These are phyloP conservation scores for Citrullus colocynthis DNA, from an alignment of 306 rosid genomes.

Conservation along the genomic window DNA sequence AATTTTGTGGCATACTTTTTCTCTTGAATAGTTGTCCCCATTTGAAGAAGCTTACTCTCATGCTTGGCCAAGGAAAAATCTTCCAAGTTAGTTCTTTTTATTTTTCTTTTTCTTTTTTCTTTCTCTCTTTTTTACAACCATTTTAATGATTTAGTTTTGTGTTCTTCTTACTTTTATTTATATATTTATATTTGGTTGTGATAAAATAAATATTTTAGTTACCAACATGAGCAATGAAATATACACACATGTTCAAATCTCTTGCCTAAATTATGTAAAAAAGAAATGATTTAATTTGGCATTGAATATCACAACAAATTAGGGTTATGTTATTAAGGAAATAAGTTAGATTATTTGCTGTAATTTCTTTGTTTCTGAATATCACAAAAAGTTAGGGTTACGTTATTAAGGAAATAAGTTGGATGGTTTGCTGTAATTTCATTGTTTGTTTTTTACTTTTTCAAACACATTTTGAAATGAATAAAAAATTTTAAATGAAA, in stretches of 20 bases:
- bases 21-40: slow-evolving; percentile 26
- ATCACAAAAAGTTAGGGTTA: not conserved
- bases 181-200: too few relatives aligned
- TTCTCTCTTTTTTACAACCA: too few relatives aligned
- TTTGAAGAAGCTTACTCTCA: slow-evolving; percentile 27
- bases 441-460: not conserved
- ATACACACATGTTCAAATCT: too few relatives aligned
- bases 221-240: too few relatives aligned
- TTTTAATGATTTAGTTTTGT: not conserved
- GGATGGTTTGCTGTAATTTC: not conserved
- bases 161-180: too few relatives aligned
- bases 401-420: not conserved
- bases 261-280: too few relatives aligned
- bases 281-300: too few relatives aligned
- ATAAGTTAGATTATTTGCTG: not conserved
- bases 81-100: slow-evolving; percentile 11
- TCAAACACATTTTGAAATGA: not conserved
- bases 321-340: not conserved
- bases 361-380: too few relatives aligned
- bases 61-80: not conserved
- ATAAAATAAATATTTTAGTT: too few relatives aligned
- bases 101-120: not conserved
- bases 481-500: too few relatives aligned
- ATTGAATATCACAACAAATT: too few relatives aligned
- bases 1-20: slow-evolving; percentile 26